Evolutionary conservation across 1,139 yeast species (phyloP).

Genomic region (Debaryomycetaceae sp.): DNA sequence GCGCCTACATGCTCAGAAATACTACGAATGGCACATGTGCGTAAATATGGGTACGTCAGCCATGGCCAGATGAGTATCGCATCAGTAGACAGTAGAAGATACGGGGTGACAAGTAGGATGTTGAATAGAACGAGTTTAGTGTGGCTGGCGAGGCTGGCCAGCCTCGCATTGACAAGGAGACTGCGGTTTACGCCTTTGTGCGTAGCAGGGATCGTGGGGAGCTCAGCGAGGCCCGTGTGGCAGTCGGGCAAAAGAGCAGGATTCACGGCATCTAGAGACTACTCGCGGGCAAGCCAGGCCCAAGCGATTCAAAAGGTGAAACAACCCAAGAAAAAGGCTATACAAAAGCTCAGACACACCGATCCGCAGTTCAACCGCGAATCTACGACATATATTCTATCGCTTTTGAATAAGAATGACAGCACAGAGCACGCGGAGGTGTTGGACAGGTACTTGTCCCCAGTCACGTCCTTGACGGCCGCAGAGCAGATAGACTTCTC

Average conservation of each 20-base stretch:
- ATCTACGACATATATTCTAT: conserved; percentile 22
- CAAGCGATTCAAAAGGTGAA: background rate
- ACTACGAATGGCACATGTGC: too few species aligned
- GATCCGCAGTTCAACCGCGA: conserved; percentile 19
- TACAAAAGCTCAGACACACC: conserved; percentile 25
- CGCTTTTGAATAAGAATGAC: conserved; percentile 23
- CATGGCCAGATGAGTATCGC: too few species aligned
- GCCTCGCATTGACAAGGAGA: too few species aligned
- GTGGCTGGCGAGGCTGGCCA: too few species aligned
- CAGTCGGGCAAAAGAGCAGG: background rate
- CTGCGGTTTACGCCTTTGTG: too few species aligned
- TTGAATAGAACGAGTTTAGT: too few species aligned
- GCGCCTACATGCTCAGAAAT: too few species aligned
- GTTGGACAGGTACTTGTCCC: conserved; percentile 25
- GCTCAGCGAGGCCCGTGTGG: background rate
- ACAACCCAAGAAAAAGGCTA: conserved; percentile 17
- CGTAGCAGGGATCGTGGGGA: too few species aligned
- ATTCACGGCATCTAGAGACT: background rate
- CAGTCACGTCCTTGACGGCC: conserved; percentile 59
- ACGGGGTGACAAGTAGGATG: too few species aligned
- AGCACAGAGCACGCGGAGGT: conserved; percentile 19
- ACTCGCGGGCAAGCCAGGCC: background rate
- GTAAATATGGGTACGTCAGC: too few species aligned
- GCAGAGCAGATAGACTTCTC: conserved; percentile 66
- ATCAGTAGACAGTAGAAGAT: too few species aligned